Evolutionary conservation across 345 rosid species (phyloP).

Genomic region (Moringa oleifera): DNA sequence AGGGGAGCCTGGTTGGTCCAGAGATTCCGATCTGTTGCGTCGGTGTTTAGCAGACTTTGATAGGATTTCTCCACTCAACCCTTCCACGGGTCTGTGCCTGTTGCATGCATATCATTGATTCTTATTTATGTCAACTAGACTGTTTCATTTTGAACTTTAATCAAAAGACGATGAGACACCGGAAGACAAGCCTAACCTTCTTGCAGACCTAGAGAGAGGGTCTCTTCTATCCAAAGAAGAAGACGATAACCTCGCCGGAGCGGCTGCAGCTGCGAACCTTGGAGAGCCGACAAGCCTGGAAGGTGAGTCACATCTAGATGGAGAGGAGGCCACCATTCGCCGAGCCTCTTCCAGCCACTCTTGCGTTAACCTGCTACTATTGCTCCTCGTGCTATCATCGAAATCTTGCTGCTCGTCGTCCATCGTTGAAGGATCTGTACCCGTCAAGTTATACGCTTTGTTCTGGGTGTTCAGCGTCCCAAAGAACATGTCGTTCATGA

Average conservation of each 20-base stretch:
- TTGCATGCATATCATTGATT: background rate
- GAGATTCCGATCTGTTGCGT: conserved; percentile 31
- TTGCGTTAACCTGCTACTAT: conserved; percentile 49
- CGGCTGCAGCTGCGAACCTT: conserved; percentile 27
- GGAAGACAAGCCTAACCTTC: no score
- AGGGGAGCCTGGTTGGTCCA: conserved; percentile 17
- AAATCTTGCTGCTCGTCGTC: conserved; percentile 32
- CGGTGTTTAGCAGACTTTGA: conserved; percentile 42
- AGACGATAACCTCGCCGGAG: conserved; percentile 25
- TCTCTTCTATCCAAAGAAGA: conserved; percentile 46
- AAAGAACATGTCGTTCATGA: conserved; percentile 66
- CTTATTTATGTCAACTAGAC: no score
- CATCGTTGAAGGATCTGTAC: conserved; percentile 12
- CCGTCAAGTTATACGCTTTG: conserved; percentile 40
- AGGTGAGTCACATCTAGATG: conserved; percentile 42
- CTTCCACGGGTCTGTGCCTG: conserved; percentile 47
- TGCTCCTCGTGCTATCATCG: conserved; percentile 52
- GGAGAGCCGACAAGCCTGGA: conserved; percentile 38
- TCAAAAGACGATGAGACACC: no score
- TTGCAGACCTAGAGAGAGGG: conserved; percentile 59
- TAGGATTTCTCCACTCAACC: conserved; percentile 52
- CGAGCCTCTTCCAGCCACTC: conserved; percentile 62
- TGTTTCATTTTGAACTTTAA: no score
- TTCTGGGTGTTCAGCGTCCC: conserved; percentile 32
- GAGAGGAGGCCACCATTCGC: conserved; percentile 45